Base-by-base conservation (phyloP, 176 grass and related monocot species). In the Poa annua region DNA sequence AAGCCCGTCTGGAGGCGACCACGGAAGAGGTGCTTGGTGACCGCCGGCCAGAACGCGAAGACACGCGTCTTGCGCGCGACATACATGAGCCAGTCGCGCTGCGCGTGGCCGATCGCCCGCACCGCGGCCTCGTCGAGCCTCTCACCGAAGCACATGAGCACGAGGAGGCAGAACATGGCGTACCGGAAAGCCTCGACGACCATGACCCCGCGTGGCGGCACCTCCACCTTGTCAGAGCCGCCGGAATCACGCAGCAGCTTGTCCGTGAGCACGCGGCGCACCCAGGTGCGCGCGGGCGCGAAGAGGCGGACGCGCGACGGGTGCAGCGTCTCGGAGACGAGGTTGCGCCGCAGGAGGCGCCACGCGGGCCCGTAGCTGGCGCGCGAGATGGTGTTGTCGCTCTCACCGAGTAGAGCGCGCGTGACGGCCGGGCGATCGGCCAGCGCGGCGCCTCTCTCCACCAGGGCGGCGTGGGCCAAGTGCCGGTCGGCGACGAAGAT, bases 71-170 rank as follows among this genome's bases (percentile, higher is more conserved):
- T 79, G 19, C 8, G 84, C 12, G 17, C 39, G 10, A 38, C 13
- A 76, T 80, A 84, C 29, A 81, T 8, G 79, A 93, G 73, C 69
- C 77, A 71, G 24, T 52, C 81, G 32, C 84, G 66, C 79, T 89
- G 78, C 7, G 51, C 77, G 22, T 38, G 24, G 66, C 57, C 78
- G 64, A 94, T 83, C 0, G 66, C 84, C 25, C 60, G 48, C 49
- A 90, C 77, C 5, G 48, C 36, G 7, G 72, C 22, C 78, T 92
- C 78, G 49, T 89, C 66, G 4, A 94, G 85, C 53, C 76, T 69
- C 87, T 88, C 78, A 8, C 90, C 87, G 64, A 95, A 90, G 88
- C 92, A 95, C 87, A 95, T 90, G 60, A 82, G 69, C n/a, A 89
- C 85, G 47, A 92, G 87, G 22, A 94, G 85, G 71, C 51, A 86